phyloP scores from a whole-genome alignment of 768 basidiomycete species.

The Rhizopogon vulgaris region DNA sequence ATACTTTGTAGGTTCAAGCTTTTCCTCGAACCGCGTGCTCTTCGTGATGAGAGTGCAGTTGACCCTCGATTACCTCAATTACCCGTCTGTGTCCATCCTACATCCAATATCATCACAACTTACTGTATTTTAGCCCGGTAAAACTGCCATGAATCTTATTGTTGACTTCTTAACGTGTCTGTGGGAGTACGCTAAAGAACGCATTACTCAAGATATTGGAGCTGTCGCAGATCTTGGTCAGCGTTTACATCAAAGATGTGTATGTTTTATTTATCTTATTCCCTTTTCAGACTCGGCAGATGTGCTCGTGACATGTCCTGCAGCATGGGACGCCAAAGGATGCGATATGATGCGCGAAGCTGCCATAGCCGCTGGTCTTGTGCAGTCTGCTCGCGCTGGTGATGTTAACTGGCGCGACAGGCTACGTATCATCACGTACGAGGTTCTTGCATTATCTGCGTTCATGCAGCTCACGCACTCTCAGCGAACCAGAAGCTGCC shows the following conservation, averaged over 20 bases:
- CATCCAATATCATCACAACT: slow-evolving; percentile 3
- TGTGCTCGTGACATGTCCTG: slow-evolving; percentile 83
- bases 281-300: slow-evolving; percentile 61
- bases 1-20: slow-evolving; percentile 62
- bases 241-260: slow-evolving; percentile 15
- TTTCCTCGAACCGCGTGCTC: slow-evolving; percentile 74
- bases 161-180: slow-evolving; percentile 77
- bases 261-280: background rate
- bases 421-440: slow-evolving; percentile 71
- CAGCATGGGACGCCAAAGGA: slow-evolving; percentile 85
- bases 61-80: slow-evolving; percentile 76
- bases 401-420: slow-evolving; percentile 77
- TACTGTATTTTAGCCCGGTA: slow-evolving; percentile 49
- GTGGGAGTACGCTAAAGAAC: slow-evolving; percentile 83
- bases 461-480: slow-evolving; percentile 7
- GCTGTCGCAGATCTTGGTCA: slow-evolving; percentile 79
- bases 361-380: slow-evolving; percentile 75
- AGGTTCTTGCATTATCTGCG: slow-evolving; percentile 4
- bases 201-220: slow-evolving; percentile 83
- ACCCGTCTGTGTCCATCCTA: slow-evolving; percentile 41
- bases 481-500: slow-evolving; percentile 74
- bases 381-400: slow-evolving; percentile 62
- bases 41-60: slow-evolving; percentile 63
- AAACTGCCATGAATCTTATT: slow-evolving; percentile 72
- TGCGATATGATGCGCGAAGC: slow-evolving; percentile 84